Evolutionary conservation across 352 stramenopile species (phyloP).

Genomic region (Lagenidium sp.): DNA sequence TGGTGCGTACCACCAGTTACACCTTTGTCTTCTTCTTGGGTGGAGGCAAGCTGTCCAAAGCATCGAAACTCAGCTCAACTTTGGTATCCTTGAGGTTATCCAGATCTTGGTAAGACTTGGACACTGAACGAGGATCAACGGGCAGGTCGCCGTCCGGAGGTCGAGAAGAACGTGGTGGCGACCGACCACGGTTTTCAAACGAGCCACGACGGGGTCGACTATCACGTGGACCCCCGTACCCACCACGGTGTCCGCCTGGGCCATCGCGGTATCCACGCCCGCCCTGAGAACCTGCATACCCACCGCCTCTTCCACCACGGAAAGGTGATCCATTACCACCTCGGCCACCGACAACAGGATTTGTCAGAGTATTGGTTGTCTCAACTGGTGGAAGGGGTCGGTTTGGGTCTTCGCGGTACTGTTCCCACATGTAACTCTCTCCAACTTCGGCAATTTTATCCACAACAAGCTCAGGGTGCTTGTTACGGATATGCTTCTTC

Average conservation of each 20-base stretch:
- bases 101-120: slow-evolving; percentile 79
- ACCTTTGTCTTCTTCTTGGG: slow-evolving; percentile 85
- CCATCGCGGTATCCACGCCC: slow-evolving; percentile 45
- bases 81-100: slow-evolving; percentile 79
- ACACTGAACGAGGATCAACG: slow-evolving; percentile 69
- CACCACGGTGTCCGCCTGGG: slow-evolving; percentile 30
- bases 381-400: slow-evolving; percentile 67
- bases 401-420: slow-evolving; percentile 76
- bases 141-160: slow-evolving; percentile 59
- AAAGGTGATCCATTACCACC: slow-evolving; percentile 17
- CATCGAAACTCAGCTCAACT: slow-evolving; percentile 79
- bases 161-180: slow-evolving; percentile 17
- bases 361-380: slow-evolving; percentile 53
- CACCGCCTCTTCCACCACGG: slow-evolving; percentile 11
- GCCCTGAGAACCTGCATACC: slow-evolving; percentile 20
- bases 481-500: slow-evolving; percentile 87
- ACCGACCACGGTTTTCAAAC: slow-evolving; percentile 23
- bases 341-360: slow-evolving; percentile 38
- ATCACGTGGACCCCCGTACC: slow-evolving; percentile 43
- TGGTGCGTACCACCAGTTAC: too few species aligned
- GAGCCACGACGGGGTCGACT: slow-evolving; percentile 33
- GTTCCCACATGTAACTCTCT: slow-evolving; percentile 84
- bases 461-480: slow-evolving; percentile 74
- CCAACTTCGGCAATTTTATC: slow-evolving; percentile 75
- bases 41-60: slow-evolving; percentile 63